Conservation (phyloP, 345 rosid species). For the Tarenaya hassleriana region DNA sequence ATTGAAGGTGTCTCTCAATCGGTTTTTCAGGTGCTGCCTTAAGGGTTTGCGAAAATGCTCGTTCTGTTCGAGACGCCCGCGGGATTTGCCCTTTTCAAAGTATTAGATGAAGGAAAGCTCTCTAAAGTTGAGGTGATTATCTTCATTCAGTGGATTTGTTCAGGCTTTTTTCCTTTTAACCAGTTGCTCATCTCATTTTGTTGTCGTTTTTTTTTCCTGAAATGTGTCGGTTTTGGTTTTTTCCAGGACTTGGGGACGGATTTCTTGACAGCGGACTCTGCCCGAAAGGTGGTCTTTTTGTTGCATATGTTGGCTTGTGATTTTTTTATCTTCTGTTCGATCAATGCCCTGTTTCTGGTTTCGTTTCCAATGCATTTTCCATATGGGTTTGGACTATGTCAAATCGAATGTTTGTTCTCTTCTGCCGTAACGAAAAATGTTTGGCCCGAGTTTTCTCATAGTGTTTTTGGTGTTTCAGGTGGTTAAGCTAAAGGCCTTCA, state of each 20-base stretch:
- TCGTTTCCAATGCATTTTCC: background rate
- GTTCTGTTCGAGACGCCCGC: slow-evolving; percentile 24
- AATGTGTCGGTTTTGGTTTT: background rate
- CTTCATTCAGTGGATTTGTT: background rate
- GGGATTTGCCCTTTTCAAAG: slow-evolving; percentile 65
- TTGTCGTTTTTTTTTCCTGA: background rate
- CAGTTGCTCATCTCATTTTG: background rate
- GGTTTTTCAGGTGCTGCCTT: slow-evolving; percentile 2
- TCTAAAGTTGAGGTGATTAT: slow-evolving; percentile 56
- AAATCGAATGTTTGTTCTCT: background rate
- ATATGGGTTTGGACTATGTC: background rate
- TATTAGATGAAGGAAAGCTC: slow-evolving; percentile 60
- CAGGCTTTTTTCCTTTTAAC: background rate
- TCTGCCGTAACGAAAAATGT: background rate
- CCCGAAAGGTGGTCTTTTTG: slow-evolving; percentile 44
- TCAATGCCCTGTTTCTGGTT: background rate
- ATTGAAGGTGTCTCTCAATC: background rate
- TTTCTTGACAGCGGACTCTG: slow-evolving; percentile 45
- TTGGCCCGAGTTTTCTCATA: slow-evolving; percentile 5
- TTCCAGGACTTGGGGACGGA: slow-evolving; percentile 58
- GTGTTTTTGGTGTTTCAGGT: slow-evolving; percentile 29
- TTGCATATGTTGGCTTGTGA: background rate
- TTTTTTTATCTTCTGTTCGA: background rate
- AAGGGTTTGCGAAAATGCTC: slow-evolving; percentile 18
- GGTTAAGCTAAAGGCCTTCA: slow-evolving; percentile 65